Base-by-base conservation (phyloP, 208 protist genomes). In the Wallacemonas sp. region DNA sequence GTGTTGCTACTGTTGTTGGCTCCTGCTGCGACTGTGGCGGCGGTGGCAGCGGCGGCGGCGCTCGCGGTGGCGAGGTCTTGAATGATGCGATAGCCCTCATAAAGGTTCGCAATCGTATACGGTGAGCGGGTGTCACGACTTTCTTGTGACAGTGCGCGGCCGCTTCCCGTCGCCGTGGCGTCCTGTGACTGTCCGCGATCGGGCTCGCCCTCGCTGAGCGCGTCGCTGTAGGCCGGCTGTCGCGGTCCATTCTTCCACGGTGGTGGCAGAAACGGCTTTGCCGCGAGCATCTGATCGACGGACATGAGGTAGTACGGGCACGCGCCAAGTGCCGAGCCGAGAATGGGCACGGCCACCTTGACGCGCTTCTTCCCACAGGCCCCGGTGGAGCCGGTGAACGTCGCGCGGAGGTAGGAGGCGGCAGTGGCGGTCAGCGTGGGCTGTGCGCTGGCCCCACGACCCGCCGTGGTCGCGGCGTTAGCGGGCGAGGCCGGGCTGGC, bases 261-360 rank as follows among this genome's bases (percentile, higher is more conserved):
- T n/a, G 68, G 71, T 1, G 73, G 72, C 1, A 74, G 69, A 34
- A 83, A 83, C 39, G 70, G 73, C 65, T 74, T 74, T 39, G 73
- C 68, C 32, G 47, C n/a, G 24, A 87, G 33, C 63, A 87, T 87
- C 44, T 82, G 64, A 33, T 83, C 73, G 4, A 81, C 70, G 6
- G 81, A 81, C 43, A 66, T 72, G 17, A 87, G 68, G 39, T 83
- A 87, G 54, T 87, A 87, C 0, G 81, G 76, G 58, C 77, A 87
- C 55, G 54, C 39, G 11, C 61, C 65, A 38, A 81, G 72, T 9
- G 76, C 65, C 23, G 76, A 83, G 64, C 81, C 81, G 12, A 87
- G 68, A 43, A 87, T 80, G 17, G 81, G 81, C 61, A 87, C 61
- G 5, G 81, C 77, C 1, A 83, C 67, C 61, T 75, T 75, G 27